Conservation (phyloP, 2,329 filamentous ascomycete genomes). For the Diaporthe sp. region DNA sequence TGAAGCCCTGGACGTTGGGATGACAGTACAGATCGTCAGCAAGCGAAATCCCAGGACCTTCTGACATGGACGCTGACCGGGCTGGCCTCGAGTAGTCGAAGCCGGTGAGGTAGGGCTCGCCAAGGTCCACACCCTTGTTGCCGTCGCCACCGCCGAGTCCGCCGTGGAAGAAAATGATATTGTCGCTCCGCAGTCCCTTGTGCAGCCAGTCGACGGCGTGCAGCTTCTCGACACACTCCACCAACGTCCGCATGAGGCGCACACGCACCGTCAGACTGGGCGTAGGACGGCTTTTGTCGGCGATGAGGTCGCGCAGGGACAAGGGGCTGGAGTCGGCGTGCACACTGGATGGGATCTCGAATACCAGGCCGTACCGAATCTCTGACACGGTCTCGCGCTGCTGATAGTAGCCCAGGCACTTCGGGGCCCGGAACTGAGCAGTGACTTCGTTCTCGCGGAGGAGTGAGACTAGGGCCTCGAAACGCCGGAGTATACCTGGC, state of each 20-base stretch:
- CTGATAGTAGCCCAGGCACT: background rate
- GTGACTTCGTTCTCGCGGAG: background rate
- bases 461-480: background rate
- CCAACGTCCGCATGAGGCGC: background rate
- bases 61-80: background rate
- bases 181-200: background rate
- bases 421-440: background rate
- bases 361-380: background rate
- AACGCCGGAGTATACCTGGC: background rate
- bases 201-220: slow-evolving; percentile 18
- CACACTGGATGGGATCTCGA: background rate
- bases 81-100: slow-evolving; percentile 11
- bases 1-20: slow-evolving; percentile 6
- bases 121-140: background rate
- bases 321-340: background rate
- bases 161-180: background rate
- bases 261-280: background rate
- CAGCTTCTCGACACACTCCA: background rate
- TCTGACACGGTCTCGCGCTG: background rate
- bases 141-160: background rate
- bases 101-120: background rate
- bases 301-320: background rate
- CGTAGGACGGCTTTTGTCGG: background rate
- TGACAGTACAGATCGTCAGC: background rate
- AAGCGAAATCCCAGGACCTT: background rate